Conservation (phyloP, 495 filamentous ascomycete species). For the Chaetomidium leptoderma region DNA sequence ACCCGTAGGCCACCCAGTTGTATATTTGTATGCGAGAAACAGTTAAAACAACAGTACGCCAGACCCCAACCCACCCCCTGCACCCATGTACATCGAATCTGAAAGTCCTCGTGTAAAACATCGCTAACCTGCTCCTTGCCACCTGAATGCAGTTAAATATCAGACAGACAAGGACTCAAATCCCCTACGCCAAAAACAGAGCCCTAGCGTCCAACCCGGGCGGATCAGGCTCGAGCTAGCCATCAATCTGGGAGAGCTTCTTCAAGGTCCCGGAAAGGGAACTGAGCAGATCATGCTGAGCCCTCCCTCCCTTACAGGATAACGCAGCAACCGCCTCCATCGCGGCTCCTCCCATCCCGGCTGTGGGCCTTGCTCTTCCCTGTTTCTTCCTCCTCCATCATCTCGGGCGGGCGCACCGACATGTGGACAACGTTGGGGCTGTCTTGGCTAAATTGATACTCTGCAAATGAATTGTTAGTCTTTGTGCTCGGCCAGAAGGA, state of each 20-base stretch:
- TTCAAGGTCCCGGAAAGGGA: no score
- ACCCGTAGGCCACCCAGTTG: background rate
- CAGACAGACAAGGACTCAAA: background rate
- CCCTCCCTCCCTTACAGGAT: conserved; percentile 66
- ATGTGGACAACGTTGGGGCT: conserved; percentile 83
- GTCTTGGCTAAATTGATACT: conserved; percentile 70
- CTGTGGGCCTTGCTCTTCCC: conserved; percentile 64
- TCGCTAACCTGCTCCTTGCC: conserved; percentile 1
- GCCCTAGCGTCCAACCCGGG: background rate
- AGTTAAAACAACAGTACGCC: conserved; percentile 3
- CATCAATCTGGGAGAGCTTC: no score
- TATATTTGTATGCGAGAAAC: conserved; percentile 7
- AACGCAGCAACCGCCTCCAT: conserved; percentile 72
- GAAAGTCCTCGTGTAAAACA: background rate
- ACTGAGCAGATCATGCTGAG: no score
- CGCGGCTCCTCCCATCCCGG: conserved; percentile 56
- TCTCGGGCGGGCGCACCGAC: conserved; percentile 84
- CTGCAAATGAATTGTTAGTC: conserved; percentile 39
- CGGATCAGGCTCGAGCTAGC: background rate
- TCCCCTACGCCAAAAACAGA: background rate
- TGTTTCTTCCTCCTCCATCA: conserved; percentile 77
- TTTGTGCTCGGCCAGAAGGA: background rate
- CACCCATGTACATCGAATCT: conserved; percentile 1
- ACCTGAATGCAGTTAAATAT: conserved; percentile 1
- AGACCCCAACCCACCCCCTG: conserved; percentile 1